These are phyloP conservation scores for Heterobasidion parviporum DNA, from an alignment of 1,284 basidiomycete genomes.

Conservation along the genomic window DNA sequence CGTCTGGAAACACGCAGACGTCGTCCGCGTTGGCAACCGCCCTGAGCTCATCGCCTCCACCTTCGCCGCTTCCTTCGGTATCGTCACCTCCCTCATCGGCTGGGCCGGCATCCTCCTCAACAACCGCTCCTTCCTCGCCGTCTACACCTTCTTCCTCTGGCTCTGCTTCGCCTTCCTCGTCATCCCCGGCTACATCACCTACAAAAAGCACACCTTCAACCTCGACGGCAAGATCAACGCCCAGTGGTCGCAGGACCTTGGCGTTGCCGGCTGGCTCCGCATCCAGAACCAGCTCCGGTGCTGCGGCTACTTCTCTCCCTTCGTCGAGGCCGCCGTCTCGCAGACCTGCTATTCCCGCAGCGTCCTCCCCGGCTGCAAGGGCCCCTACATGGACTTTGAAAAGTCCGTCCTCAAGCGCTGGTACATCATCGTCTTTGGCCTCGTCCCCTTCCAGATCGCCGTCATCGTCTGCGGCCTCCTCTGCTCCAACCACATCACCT, in stretches of 20 bases:
- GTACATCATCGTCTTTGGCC: slow-evolving; percentile 45
- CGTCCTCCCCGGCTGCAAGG: slow-evolving; percentile 50
- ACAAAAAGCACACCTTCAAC: slow-evolving; percentile 54
- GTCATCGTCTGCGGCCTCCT: slow-evolving; percentile 44
- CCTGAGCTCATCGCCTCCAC: slow-evolving; percentile 53
- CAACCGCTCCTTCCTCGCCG: slow-evolving; percentile 55
- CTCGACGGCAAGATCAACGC: slow-evolving; percentile 56
- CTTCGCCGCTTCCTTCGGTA: slow-evolving; percentile 35
- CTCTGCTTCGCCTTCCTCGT: slow-evolving; percentile 49
- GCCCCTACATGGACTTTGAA: slow-evolving; percentile 42
- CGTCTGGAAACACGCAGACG: slow-evolving; percentile 46
- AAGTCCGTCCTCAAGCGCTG: slow-evolving; percentile 39
- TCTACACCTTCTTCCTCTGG: slow-evolving; percentile 53
- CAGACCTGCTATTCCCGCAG: slow-evolving; percentile 52
- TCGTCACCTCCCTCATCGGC: slow-evolving; percentile 50
- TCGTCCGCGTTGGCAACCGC: slow-evolving; percentile 47
- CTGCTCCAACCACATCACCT: slow-evolving; percentile 58
- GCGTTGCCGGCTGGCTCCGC: slow-evolving; percentile 37
- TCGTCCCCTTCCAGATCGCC: slow-evolving; percentile 44
- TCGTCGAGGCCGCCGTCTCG: slow-evolving; percentile 47
- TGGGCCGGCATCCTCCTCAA: slow-evolving; percentile 59
- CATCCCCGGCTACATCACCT: slow-evolving; percentile 54
- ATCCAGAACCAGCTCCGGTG: slow-evolving; percentile 52
- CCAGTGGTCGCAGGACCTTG: slow-evolving; percentile 47
- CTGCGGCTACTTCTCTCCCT: slow-evolving; percentile 56